Conservation (phyloP, 305 asterid genomes). For the Rubia tinctorum region DNA sequence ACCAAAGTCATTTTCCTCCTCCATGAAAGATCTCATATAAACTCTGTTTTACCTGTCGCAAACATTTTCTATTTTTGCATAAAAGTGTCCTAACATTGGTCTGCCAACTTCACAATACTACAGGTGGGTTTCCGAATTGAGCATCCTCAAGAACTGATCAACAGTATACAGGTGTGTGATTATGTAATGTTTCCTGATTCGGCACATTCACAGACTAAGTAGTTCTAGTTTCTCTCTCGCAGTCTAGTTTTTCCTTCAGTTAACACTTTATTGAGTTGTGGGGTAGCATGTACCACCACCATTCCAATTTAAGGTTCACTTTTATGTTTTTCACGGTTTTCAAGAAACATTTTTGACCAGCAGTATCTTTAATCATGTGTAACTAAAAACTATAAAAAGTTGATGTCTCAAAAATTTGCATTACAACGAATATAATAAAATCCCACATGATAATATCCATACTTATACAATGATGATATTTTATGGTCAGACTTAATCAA, state of each 20-base stretch:
- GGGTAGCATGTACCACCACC: background rate
- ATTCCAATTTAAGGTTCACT: background rate
- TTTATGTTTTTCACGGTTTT: background rate
- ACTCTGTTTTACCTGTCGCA: background rate
- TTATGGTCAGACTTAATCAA: no score
- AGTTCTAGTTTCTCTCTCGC: background rate
- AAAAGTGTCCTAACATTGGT: background rate
- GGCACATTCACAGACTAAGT: background rate
- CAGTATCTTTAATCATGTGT: background rate
- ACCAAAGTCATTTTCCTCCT: background rate
- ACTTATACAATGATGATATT: no score
- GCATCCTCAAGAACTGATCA: constrained; percentile 93
- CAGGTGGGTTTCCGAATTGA: constrained; percentile 95
- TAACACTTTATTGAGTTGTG: background rate
- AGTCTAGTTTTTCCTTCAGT: background rate
- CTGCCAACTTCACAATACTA: constrained; percentile 11
- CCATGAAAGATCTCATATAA: background rate
- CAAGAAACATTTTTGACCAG: background rate
- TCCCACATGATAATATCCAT: background rate
- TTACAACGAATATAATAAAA: background rate
- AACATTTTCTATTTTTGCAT: background rate
- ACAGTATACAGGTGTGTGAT: constrained; percentile 73
- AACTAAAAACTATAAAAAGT: background rate
- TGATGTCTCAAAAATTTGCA: no score
- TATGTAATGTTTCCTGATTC: background rate